Percentiles rank a stretch among this genome's conserved stretches.
Conservation (phyloP, 2,329 filamentous ascomycete genomes). For the Fusarium sacchari region DNA sequence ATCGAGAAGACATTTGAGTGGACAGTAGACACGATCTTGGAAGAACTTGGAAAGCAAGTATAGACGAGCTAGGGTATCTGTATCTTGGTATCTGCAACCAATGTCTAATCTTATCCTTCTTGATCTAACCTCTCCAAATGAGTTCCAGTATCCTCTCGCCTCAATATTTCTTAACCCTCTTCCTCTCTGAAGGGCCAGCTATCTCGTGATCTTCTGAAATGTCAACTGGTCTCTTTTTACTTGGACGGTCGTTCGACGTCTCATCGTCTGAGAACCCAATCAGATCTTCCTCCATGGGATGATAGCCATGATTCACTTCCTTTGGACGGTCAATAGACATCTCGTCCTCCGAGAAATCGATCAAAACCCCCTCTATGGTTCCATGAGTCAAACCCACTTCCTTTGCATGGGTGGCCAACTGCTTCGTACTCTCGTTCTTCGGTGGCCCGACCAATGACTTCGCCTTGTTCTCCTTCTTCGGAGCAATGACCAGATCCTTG, state of each 20-base stretch:
- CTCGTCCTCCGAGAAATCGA: neutral
- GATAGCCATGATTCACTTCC: neutral
- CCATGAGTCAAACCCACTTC: neutral
- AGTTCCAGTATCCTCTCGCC: neutral
- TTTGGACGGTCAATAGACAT: neutral
- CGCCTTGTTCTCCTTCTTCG: neutral
- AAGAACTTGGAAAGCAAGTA: slow-evolving; percentile 50
- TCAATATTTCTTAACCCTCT: neutral
- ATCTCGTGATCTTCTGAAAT: neutral
- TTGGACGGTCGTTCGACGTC: neutral
- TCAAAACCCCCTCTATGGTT: neutral
- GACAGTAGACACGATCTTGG: slow-evolving; percentile 72
- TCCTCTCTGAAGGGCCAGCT: neutral
- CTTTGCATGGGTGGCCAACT: neutral
- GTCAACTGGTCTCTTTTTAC: neutral
- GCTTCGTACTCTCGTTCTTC: neutral
- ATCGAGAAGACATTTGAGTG: slow-evolving; percentile 73
- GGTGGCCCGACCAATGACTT: neutral
- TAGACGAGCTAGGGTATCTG: neutral
- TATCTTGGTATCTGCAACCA: neutral
- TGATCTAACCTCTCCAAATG: neutral
- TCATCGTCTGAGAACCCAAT: neutral
- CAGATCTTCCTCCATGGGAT: neutral
- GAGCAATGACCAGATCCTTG: neutral
- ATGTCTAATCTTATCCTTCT: neutral